Conservation (phyloP, 2,329 filamentous ascomycete genomes). For the Ophiostoma australiae region DNA sequence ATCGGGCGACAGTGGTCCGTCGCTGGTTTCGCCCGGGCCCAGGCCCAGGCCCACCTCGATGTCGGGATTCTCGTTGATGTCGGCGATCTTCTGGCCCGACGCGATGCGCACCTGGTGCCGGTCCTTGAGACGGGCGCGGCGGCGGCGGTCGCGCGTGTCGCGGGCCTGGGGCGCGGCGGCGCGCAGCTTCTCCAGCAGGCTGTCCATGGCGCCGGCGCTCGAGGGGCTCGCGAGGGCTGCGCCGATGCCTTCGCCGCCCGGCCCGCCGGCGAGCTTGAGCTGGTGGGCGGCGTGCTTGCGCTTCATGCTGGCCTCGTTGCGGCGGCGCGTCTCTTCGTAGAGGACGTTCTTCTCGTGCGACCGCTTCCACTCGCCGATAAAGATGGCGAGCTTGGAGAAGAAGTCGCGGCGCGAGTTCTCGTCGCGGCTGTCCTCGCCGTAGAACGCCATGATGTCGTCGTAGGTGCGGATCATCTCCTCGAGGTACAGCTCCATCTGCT, state of each 20-base stretch:
- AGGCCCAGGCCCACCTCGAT: constrained; percentile 45
- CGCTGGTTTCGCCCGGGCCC: constrained; percentile 30
- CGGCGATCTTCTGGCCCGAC: constrained; percentile 82
- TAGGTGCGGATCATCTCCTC: constrained; percentile 89
- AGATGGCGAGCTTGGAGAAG: constrained; percentile 86
- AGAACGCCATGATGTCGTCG: constrained; percentile 94
- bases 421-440: constrained; percentile 87
- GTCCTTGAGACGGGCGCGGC: constrained; percentile 84
- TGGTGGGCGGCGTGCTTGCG: constrained; percentile 69
- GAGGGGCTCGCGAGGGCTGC: constrained; percentile 57
- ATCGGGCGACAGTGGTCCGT: constrained; percentile 32
- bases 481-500: constrained; percentile 89
- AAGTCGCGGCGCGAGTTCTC: constrained; percentile 93
- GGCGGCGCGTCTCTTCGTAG: constrained; percentile 73
- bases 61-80: constrained; percentile 59
- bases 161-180: constrained; percentile 85
- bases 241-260: constrained; percentile 38
- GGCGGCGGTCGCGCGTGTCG: constrained; percentile 82
- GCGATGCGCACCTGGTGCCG: constrained; percentile 84
- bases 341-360: constrained; percentile 86
- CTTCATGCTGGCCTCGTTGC: constrained; percentile 89
- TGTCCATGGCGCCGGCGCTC: constrained; percentile 90
- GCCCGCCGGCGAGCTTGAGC: constrained; percentile 49
- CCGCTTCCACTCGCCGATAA: constrained; percentile 93
- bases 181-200: constrained; percentile 86